These are phyloP conservation scores for Cardamine occulta DNA, from an alignment of 345 rosid species.

Conservation along the genomic window DNA sequence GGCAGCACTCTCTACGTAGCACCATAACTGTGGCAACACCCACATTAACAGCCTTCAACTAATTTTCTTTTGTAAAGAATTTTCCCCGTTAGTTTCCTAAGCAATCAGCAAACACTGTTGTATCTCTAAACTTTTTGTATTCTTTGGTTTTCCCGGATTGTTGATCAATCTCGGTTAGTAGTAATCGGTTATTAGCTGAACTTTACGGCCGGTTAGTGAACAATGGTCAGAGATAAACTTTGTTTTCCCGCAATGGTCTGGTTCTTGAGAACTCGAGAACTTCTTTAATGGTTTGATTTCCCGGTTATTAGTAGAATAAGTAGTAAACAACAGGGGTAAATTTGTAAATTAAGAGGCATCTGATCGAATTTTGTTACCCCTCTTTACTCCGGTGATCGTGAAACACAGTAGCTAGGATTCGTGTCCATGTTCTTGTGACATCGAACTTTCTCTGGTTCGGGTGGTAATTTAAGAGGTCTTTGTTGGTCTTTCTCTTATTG, in stretches of 20 bases:
- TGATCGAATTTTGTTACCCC: constrained; percentile 18
- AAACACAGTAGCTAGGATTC: not conserved
- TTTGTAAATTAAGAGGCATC: constrained; percentile 15
- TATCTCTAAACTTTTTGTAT: not conserved
- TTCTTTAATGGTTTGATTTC: constrained; percentile 2
- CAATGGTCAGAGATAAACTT: not conserved
- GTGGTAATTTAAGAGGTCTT: not conserved
- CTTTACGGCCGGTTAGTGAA: not conserved
- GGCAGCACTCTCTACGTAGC: constrained; percentile 68
- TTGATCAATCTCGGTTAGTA: not conserved
- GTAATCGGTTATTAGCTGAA: not conserved
- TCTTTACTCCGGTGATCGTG: constrained; percentile 22
- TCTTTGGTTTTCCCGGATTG: constrained; percentile 5
- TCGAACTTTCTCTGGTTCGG: constrained; percentile 17
- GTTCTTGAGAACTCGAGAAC: not conserved
- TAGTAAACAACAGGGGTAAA: not conserved
- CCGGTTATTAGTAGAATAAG: constrained; percentile 12
- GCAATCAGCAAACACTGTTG: not conserved
- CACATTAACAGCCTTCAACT: constrained; percentile 20
- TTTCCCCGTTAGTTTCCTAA: not conserved
- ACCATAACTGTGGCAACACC: no score
- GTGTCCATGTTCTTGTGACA: constrained; percentile 4
- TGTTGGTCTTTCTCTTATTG: not conserved
- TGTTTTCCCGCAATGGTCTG: not conserved
- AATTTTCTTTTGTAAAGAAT: not conserved